phyloP scores from a whole-genome alignment of 2,329 filamentous ascomycete genomes.

The Biscogniauxia mediterranea region DNA sequence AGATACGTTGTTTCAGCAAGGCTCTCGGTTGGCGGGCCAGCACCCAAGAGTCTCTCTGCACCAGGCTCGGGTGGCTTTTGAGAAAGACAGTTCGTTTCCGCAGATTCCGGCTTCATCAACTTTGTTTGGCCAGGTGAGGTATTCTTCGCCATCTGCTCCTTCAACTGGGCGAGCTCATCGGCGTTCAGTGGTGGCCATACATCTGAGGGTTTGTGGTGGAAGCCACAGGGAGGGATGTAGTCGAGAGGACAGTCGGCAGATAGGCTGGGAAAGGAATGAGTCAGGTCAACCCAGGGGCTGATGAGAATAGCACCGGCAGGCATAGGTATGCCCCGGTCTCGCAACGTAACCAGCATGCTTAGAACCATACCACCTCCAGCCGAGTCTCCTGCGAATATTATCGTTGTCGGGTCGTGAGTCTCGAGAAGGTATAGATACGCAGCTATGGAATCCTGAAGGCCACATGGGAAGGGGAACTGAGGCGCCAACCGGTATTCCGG shows the following conservation, averaged over 20 bases:
- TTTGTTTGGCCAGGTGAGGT: constrained; percentile 30
- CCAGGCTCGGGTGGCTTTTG: constrained; percentile 19
- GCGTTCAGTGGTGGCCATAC: constrained; percentile 92
- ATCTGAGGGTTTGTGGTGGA: constrained; percentile 83
- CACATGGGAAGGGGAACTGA: constrained; percentile 94
- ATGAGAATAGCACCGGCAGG: constrained; percentile 89
- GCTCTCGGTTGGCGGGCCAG: constrained; percentile 8
- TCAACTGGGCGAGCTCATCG: constrained; percentile 63
- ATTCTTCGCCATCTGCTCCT: constrained; percentile 48
- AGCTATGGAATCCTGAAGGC: constrained; percentile 83
- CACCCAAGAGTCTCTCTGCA: constrained; percentile 10
- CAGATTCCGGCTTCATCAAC: constrained; percentile 36
- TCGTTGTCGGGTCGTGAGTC: constrained; percentile 73
- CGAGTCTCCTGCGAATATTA: constrained; percentile 87
- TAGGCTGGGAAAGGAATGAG: constrained; percentile 94
- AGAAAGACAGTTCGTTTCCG: constrained; percentile 29
- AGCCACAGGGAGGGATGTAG: constrained; percentile 85
- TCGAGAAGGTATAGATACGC: constrained; percentile 82
- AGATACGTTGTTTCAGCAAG: constrained; percentile 42
- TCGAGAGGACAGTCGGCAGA: constrained; percentile 69
- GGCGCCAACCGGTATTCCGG: constrained; percentile 85
- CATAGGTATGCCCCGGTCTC: constrained; percentile 79
- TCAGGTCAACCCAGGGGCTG: constrained; percentile 94
- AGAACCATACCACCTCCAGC: constrained; percentile 90
- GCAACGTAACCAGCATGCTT: constrained; percentile 73